These are phyloP conservation scores for Tylopilus sp. DNA, from an alignment of 768 basidiomycete genomes.

Conservation along the genomic window DNA sequence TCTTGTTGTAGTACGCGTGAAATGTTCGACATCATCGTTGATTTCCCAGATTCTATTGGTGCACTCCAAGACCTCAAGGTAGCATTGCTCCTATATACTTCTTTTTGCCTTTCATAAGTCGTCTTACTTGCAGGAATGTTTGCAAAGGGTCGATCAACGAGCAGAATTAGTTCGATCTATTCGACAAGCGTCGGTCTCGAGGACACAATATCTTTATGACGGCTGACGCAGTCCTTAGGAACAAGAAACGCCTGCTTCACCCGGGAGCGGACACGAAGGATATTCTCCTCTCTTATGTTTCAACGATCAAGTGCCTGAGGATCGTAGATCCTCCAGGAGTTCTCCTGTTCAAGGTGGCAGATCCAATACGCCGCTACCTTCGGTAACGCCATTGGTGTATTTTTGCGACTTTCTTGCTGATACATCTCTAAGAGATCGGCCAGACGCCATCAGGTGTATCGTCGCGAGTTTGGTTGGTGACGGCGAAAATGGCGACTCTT, in stretches of 20 bases:
- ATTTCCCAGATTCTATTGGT: constrained; percentile 83
- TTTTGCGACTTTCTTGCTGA: not conserved
- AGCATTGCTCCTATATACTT: not conserved
- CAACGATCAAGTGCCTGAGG: constrained; percentile 86
- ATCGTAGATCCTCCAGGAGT: constrained; percentile 93
- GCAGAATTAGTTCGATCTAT: constrained; percentile 70
- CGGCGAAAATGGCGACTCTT: constrained; percentile 72
- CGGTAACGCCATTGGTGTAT: constrained; percentile 44
- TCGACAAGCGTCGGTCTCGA: constrained; percentile 63
- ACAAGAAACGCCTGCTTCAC: constrained; percentile 84
- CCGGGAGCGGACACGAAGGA: constrained; percentile 94
- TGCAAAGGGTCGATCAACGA: constrained; percentile 79
- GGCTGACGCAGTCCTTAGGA: constrained; percentile 43
- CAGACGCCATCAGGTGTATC: constrained; percentile 92
- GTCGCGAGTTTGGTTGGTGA: constrained; percentile 89
- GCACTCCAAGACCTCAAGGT: constrained; percentile 88
- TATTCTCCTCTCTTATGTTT: constrained; percentile 86
- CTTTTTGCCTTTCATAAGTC: not conserved
- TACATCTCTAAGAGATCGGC: constrained; percentile 57
- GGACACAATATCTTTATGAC: not conserved
- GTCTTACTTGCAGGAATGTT: constrained; percentile 53
- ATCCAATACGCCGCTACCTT: constrained; percentile 87
- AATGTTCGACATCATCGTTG: constrained; percentile 95
- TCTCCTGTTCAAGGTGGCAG: constrained; percentile 87
- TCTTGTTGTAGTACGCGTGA: constrained; percentile 57